Evolutionary conservation across 2,329 filamentous ascomycete genomes (phyloP).

Genomic region (Microthyrium microscopicum): DNA sequence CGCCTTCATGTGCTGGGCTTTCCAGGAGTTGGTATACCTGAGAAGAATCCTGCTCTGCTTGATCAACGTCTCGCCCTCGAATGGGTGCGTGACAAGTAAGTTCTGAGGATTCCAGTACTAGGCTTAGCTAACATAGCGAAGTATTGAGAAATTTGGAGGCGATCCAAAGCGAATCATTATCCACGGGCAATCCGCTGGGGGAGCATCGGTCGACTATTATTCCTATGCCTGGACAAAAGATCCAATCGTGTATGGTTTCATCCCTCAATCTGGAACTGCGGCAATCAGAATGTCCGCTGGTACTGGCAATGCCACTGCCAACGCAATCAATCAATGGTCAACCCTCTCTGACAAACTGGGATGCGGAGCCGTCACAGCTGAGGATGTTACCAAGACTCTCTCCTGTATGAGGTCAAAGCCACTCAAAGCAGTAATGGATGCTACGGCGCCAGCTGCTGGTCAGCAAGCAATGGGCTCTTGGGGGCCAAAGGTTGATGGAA

Average conservation of each 20-base stretch:
- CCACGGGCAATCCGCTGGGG: conserved; percentile 28
- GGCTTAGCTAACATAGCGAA: too few relatives aligned
- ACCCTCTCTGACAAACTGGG: conserved; percentile 5
- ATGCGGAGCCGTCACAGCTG: conserved; percentile 5
- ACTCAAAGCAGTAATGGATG: conserved; percentile 10
- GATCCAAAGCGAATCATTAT: conserved; percentile 26
- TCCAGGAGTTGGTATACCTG: conserved; percentile 24
- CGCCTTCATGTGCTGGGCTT: conserved; percentile 41
- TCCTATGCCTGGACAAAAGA: conserved; percentile 6
- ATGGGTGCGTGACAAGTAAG: conserved; percentile 6
- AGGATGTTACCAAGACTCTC: conserved; percentile 2
- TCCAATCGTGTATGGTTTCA: conserved; percentile 6
- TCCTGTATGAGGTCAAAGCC: conserved; percentile 5
- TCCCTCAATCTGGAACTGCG: conserved; percentile 7
- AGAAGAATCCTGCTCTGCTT: conserved; percentile 8
- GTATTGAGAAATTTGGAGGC: conserved; percentile 25
- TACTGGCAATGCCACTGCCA: conserved; percentile 2
- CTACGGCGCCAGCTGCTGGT: background rate
- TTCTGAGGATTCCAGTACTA: background rate
- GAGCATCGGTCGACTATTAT: conserved; percentile 22
- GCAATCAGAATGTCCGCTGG: conserved; percentile 4
- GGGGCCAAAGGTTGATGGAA: conserved; percentile 5
- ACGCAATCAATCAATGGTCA: conserved; percentile 1
- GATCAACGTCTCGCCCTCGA: conserved; percentile 5
- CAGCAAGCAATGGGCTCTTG: conserved; percentile 3